Conservation (phyloP, 306 rosid species). For the Dalbergia oliveri region DNA sequence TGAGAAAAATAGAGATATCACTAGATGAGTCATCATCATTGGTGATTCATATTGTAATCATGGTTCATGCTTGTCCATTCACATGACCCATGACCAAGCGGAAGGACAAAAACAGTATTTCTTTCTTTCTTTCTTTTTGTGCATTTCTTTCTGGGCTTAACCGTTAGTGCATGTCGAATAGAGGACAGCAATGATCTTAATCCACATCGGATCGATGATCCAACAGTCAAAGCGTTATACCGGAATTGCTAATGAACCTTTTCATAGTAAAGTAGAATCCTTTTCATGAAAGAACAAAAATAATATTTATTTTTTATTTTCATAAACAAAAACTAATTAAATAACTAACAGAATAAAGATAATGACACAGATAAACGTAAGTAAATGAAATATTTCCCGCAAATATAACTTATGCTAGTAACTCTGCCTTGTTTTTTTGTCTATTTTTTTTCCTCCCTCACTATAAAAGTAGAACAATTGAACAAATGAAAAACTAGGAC, state of each 20-base stretch:
- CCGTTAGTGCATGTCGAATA: constrained; percentile 37
- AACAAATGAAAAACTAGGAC: constrained; percentile 41
- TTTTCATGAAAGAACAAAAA: neutral
- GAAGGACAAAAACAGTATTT: neutral
- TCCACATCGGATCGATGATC: constrained; percentile 45
- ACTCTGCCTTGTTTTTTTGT: neutral
- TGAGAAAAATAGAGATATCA: neutral
- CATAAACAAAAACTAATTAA: constrained; percentile 41
- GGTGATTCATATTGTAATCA: neutral
- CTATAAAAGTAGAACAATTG: constrained; percentile 11
- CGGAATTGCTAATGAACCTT: constrained; percentile 39
- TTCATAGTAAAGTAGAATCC: neutral
- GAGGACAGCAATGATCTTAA: neutral
- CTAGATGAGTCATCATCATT: neutral
- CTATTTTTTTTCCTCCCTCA: neutral
- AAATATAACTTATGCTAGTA: constrained; percentile 43
- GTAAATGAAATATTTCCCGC: constrained; percentile 45
- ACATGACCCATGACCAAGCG: neutral
- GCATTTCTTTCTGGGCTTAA: constrained; percentile 16
- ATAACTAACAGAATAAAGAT: constrained; percentile 30
- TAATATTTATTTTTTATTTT: neutral
- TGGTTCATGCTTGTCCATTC: neutral
- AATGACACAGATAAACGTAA: neutral
- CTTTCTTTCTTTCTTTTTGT: neutral
- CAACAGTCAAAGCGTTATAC: constrained; percentile 63